These are phyloP conservation scores for Apiotrichum laibachii DNA, from an alignment of 1,284 basidiomycete species.

Conservation along the genomic window DNA sequence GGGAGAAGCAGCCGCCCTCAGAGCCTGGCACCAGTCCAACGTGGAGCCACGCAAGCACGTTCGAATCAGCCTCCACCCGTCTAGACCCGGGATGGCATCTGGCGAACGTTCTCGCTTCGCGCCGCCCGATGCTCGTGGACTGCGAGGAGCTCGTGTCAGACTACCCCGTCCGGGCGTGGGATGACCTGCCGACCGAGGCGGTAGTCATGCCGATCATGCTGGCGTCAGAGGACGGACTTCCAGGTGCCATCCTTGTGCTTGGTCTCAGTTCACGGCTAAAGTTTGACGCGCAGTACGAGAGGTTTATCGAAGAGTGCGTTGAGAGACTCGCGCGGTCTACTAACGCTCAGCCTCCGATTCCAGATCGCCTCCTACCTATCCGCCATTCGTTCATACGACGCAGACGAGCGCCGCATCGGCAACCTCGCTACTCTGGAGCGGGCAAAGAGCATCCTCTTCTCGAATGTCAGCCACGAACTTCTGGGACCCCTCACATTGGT, in stretches of 20 bases:
- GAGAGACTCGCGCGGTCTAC: too few relatives aligned
- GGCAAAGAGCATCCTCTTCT: conserved; percentile 47
- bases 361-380: neutral
- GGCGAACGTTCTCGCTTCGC: conserved; percentile 1
- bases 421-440: conserved; percentile 51
- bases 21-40: too few relatives aligned
- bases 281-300: conserved; percentile 48
- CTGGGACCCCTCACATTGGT: conserved; percentile 51
- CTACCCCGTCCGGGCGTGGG: conserved; percentile 42
- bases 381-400: neutral
- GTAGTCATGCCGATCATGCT: conserved; percentile 51
- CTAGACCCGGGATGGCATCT: too few relatives aligned
- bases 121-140: conserved; percentile 37
- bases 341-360: conserved; percentile 6
- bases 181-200: conserved; percentile 45
- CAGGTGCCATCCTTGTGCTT: conserved; percentile 47
- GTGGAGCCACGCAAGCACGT: too few relatives aligned
- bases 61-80: too few relatives aligned
- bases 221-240: conserved; percentile 22
- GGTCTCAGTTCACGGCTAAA: conserved; percentile 47
- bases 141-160: conserved; percentile 44
- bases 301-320: conserved; percentile 31
- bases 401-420: conserved; percentile 42
- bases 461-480: conserved; percentile 49
- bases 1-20: too few relatives aligned